Evolutionary conservation across 2,329 filamentous ascomycete species (phyloP), one percentile per base, ranked within the genome.

Genomic region (Pseudogymnoascus sp.): DNA sequence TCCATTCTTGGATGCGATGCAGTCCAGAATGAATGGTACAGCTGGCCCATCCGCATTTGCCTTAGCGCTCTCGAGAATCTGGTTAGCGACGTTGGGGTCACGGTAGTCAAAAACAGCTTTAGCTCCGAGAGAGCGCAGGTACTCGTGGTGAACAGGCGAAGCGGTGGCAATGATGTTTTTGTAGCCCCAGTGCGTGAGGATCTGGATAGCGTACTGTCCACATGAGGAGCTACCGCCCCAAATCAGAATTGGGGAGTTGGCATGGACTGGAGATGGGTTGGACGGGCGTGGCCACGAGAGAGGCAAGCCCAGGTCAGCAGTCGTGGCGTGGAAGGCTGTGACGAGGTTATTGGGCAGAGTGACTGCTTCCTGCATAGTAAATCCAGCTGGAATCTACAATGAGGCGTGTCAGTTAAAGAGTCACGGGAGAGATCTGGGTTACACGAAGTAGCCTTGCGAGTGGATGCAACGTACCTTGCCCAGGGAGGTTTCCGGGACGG

Each of bases 271-370:
- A 1, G 38, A 5, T 15, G 60, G 62, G 1, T 12, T 13, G 0
- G 42, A 5, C 2, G 68, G 67, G 3, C 48, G 51, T 0, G 83
- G 84, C 82, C 83, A 87, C 0, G 83, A 83, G 0, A 84, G 75
- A 33, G 78, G 76, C 17, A 88, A 71, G 0, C 71, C 75, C 10
- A 87, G 73, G 64, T 87, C 82, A 1, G 71, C 71, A 1, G 75
- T 77, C 2, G 82, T 69, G 4, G 81, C 74, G 68, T 87, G 82
- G 69, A 86, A 82, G 9, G 81, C 82, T 0, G 84, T 86, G 31
- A 87, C 79, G 29, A 84, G 71, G 66, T 85, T 87, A 58, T 81
- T 80, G 0, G 82, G 79, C 2, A 86, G 70, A 0, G 83, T 84
- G 12, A 70, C 65, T 12, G 81, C 82, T 64, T 79, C 75, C 55